Base-by-base conservation (phyloP, 495 filamentous ascomycete genomes). In the Penicillium steckii region DNA sequence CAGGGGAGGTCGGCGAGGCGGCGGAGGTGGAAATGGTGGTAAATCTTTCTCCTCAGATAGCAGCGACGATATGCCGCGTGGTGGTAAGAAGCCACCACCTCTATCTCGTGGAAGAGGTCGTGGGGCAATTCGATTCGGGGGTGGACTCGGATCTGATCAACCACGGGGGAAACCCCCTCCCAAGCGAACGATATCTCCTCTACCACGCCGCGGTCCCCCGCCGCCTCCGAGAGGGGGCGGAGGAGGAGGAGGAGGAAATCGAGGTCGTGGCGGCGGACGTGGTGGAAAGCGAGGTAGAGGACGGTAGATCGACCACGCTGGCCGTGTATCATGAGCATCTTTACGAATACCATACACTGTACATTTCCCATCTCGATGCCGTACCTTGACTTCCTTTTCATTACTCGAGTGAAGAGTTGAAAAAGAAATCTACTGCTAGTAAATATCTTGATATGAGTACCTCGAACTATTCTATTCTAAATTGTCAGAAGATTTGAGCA, bases 81-180 rank as follows among this genome's bases (percentile, higher is more conserved):
- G 55, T 38, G 60, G 55, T 13, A 55, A 47, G 22, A 59, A 56
- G 4, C 54, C 54, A 4, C 57, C 44, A 13, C 60, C 65, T 19
- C 35, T 55, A 26, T 56, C 43, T n/a, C 43, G 63, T 21, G 59
- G 57, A 21, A 51, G 51, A 40, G 63, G 56, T 32, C 60, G 64
- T 23, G 58, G 56, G 12, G 58, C 60, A 19, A 73, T 73, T 38
- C 64, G 64, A 55, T 57, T 69, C 58, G 42, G 56, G 2, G 43
- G 17, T 38, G 50, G 41, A 7, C 19, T 33, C 19, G 46, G 35
- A 3, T 23, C 53, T 21, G 48, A 52, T 42, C 46, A 55, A 25
- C 30, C 57, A 15, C 57, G 57, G 24, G 38, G 43, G 2, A 49
- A 43, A 12, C 48, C 57, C 8, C 52, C 52, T 4, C 35, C 57